Conservation (phyloP, 1,284 basidiomycete genomes). For the Cryptococcus wingfieldii region DNA sequence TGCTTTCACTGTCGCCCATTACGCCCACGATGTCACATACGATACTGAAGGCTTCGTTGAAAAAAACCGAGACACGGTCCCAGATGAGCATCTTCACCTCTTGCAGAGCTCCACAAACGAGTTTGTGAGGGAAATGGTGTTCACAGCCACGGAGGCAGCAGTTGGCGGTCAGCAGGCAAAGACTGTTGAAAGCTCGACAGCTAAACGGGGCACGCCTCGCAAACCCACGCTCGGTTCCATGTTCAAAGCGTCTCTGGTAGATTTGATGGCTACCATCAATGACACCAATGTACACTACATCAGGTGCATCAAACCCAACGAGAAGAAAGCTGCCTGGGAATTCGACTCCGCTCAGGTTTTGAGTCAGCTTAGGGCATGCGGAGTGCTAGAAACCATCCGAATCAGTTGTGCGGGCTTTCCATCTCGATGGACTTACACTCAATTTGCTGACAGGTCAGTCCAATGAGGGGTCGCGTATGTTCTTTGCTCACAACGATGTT, state of each 20-base stretch:
- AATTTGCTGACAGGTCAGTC: constrained; percentile 92
- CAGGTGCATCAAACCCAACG: constrained; percentile 99
- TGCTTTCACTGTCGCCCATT: constrained; percentile 97
- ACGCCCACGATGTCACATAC: constrained; percentile 96
- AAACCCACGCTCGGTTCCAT: constrained; percentile 98
- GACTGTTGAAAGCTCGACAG: background rate
- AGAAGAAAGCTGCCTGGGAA: constrained; percentile 93
- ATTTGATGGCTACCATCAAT: constrained; percentile 94
- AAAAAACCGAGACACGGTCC: constrained; percentile 98
- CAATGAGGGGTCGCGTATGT: background rate
- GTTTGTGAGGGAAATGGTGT: constrained; percentile 83
- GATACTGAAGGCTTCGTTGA: constrained; percentile 98
- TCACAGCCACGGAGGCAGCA: constrained; percentile 55
- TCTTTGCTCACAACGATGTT: background rate
- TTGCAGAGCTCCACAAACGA: constrained; percentile 80
- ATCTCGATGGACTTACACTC: constrained; percentile 97
- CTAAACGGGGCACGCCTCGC: constrained; percentile 58
- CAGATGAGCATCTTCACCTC: constrained; percentile 91
- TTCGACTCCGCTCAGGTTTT: constrained; percentile 94
- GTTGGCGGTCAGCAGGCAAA: too few species aligned
- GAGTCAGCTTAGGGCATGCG: constrained; percentile 92
- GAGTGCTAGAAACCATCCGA: constrained; percentile 97
- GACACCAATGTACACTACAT: constrained; percentile 99
- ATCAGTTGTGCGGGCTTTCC: constrained; percentile 99
- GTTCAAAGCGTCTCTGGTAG: constrained; percentile 92